phyloP scores from a whole-genome alignment of 2,329 filamentous ascomycete genomes.

The Aureobasidium sp. region DNA sequence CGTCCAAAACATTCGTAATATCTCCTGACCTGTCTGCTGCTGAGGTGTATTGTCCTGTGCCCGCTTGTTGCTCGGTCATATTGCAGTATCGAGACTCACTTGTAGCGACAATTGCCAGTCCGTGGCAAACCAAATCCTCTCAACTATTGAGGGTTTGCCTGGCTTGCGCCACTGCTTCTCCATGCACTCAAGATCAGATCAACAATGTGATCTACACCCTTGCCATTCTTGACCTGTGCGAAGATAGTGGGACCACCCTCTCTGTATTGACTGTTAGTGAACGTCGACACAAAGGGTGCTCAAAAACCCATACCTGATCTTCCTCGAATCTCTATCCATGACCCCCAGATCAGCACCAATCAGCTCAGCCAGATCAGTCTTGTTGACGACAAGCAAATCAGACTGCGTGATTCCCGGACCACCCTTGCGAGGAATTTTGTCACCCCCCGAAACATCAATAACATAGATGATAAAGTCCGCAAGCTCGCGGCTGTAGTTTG shows the following conservation, averaged over 20 bases:
- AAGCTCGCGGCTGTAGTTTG: conserved; percentile 91
- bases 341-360: conserved; percentile 85
- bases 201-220: conserved; percentile 79
- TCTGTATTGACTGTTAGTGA: conserved; percentile 36
- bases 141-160: conserved; percentile 24
- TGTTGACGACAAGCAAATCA: conserved; percentile 90
- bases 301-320: conserved; percentile 53
- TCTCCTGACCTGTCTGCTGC: background rate
- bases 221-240: conserved; percentile 90
- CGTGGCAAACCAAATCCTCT: background rate
- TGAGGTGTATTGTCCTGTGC: background rate
- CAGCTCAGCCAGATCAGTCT: conserved; percentile 86
- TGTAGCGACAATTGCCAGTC: background rate
- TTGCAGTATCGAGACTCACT: background rate
- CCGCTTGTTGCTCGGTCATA: background rate
- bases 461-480: conserved; percentile 99
- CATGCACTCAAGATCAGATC: conserved; percentile 85
- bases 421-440: conserved; percentile 94
- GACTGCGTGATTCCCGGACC: conserved; percentile 96
- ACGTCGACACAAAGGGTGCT: background rate
- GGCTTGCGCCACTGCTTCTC: conserved; percentile 73
- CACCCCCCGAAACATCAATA: conserved; percentile 91
- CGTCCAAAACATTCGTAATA: background rate
- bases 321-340: conserved; percentile 90
- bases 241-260: conserved; percentile 95